Evolutionary conservation across 192 early-diverging fungal species (phyloP).

Genomic region (Entophlyctis luteolus): DNA sequence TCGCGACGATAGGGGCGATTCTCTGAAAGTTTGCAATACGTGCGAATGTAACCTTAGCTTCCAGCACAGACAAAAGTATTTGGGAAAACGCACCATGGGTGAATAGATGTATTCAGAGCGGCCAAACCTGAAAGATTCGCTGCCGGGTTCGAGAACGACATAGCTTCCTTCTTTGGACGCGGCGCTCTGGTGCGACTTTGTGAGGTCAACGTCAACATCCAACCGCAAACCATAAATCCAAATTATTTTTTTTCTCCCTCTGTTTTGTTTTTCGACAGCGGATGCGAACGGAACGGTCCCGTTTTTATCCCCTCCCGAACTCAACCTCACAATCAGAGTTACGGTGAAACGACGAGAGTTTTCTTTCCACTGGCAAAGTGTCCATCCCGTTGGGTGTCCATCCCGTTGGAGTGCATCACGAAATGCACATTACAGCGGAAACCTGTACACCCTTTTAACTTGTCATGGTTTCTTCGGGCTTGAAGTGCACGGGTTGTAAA

Average conservation of each 20-base stretch:
- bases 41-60: no score
- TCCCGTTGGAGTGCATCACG: no score
- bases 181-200: constrained; percentile 1
- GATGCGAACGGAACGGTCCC: no score
- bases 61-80: no score
- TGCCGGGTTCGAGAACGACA: constrained; percentile 85
- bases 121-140: constrained; percentile 71
- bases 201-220: background rate
- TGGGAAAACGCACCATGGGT: constrained; percentile 64
- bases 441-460: constrained; percentile 55
- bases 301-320: no score
- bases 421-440: constrained; percentile 61
- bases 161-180: constrained; percentile 65
- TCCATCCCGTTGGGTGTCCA: no score
- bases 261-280: background rate
- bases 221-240: no score
- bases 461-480: constrained; percentile 58
- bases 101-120: constrained; percentile 71
- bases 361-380: no score
- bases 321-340: constrained; percentile 55
- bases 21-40: no score
- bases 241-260: no score
- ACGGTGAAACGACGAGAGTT: no score
- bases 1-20: no score
- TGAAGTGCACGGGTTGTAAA: constrained; percentile 60